Conservation (phyloP, 495 filamentous ascomycete species). For the Penicillium mononematosum region DNA sequence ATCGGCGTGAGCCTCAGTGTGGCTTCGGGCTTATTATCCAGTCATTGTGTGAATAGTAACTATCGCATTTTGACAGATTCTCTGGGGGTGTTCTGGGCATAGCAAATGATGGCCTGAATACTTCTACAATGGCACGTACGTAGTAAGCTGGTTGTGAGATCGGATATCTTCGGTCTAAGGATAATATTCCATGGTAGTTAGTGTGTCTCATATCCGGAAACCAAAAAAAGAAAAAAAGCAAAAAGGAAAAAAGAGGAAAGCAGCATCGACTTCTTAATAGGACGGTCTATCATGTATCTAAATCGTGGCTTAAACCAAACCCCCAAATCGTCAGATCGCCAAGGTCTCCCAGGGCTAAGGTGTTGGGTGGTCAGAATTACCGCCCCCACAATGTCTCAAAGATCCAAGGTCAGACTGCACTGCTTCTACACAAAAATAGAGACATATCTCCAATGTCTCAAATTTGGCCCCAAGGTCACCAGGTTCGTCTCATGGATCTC, state of each 20-base stretch:
- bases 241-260: not conserved
- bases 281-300: slow-evolving; percentile 2
- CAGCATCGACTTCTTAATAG: not conserved
- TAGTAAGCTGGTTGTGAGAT: slow-evolving; percentile 3
- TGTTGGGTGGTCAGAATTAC: not conserved
- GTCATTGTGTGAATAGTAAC: not conserved
- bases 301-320: slow-evolving; percentile 1
- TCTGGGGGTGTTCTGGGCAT: not conserved
- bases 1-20: slow-evolving; percentile 16
- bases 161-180: not conserved
- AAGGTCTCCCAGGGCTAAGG: not conserved
- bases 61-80: not conserved
- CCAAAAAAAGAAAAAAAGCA: not conserved
- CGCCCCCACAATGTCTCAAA: slow-evolving; percentile 21
- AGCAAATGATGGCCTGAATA: not conserved
- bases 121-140: slow-evolving; percentile 1
- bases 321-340: not conserved
- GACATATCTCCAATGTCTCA: slow-evolving; percentile 18
- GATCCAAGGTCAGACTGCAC: not conserved
- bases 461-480: slow-evolving; percentile 12
- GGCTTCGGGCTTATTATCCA: slow-evolving; percentile 5
- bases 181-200: not conserved
- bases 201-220: slow-evolving; percentile 1
- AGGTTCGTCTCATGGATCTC: not conserved
- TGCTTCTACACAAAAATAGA: slow-evolving; percentile 20